These are phyloP conservation scores for Aspergillus indologenus DNA, from an alignment of 495 filamentous ascomycete species.

Conservation along the genomic window DNA sequence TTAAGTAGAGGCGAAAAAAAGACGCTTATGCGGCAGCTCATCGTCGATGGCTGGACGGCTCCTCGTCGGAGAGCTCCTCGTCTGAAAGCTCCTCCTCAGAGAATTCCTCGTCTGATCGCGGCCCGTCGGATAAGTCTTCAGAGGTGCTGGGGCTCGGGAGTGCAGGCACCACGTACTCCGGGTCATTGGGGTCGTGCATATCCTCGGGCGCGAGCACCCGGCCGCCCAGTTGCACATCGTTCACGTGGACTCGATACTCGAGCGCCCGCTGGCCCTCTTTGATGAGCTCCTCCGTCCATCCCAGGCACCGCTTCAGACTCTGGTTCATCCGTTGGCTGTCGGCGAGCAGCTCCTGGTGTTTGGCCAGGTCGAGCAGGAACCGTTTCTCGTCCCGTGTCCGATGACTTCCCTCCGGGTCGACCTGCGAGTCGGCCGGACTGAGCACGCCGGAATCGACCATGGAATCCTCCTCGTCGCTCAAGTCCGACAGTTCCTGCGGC, in stretches of 20 bases:
- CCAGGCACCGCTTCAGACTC: conserved; percentile 81
- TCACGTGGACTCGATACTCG: conserved; percentile 69
- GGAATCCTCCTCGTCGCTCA: conserved; percentile 46
- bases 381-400: conserved; percentile 66
- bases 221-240: conserved; percentile 78
- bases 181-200: conserved; percentile 51
- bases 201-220: conserved; percentile 71
- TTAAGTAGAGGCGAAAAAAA: not conserved
- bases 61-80: not conserved
- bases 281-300: conserved; percentile 86
- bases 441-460: conserved; percentile 31
- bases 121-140: not conserved
- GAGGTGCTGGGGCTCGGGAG: not conserved
- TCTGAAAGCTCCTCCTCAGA: no score
- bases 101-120: not conserved
- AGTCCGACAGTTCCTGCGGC: conserved; percentile 42
- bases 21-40: not conserved
- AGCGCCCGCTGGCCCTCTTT: conserved; percentile 82
- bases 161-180: conserved; percentile 22
- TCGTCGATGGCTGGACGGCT: not conserved
- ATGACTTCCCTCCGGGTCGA: conserved; percentile 41
- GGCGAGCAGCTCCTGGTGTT: conserved; percentile 81
- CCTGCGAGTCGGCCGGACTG: conserved; percentile 31
- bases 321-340: conserved; percentile 94
- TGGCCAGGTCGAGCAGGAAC: conserved; percentile 75